phyloP scores from a whole-genome alignment of 352 stramenopile species.

The Phytopythium montanum region DNA sequence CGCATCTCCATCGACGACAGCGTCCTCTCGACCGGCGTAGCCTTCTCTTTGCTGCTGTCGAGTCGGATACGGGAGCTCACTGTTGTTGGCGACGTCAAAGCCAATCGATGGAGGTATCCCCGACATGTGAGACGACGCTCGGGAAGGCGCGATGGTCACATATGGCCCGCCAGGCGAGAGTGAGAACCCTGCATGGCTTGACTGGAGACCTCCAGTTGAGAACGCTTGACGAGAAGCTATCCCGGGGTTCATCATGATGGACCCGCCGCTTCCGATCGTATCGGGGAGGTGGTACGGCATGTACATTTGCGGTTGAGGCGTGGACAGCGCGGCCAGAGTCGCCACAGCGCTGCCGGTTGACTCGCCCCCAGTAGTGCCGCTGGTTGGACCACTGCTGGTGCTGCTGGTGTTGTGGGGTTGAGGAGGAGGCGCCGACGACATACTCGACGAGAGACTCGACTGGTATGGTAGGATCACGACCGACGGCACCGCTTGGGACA shows the following conservation, averaged over 20 bases:
- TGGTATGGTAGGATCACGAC: conserved; percentile 30
- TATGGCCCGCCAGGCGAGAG: conserved; percentile 18
- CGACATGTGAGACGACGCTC: conserved; percentile 3
- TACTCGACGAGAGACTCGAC: background rate
- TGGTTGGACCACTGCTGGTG: background rate
- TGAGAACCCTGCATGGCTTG: conserved; percentile 21
- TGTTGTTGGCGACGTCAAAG: background rate
- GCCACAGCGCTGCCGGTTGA: conserved; percentile 11
- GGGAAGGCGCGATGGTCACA: conserved; percentile 26
- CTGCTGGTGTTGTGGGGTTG: too few relatives aligned
- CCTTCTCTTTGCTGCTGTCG: background rate
- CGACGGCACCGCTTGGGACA: conserved; percentile 21
- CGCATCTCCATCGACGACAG: background rate
- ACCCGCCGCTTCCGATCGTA: background rate
- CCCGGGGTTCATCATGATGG: background rate
- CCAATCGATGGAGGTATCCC: background rate
- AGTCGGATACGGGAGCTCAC: background rate
- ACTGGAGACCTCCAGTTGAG: background rate
- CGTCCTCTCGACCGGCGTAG: background rate
- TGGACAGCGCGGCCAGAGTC: conserved; percentile 11
- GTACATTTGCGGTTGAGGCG: conserved; percentile 7
- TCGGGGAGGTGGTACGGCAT: conserved; percentile 2
- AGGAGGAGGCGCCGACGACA: background rate
- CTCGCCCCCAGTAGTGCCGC: background rate
- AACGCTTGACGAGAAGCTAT: background rate